Base-by-base conservation (phyloP, 2,329 filamentous ascomycete species). In the Ceratocystis alfenasii region DNA sequence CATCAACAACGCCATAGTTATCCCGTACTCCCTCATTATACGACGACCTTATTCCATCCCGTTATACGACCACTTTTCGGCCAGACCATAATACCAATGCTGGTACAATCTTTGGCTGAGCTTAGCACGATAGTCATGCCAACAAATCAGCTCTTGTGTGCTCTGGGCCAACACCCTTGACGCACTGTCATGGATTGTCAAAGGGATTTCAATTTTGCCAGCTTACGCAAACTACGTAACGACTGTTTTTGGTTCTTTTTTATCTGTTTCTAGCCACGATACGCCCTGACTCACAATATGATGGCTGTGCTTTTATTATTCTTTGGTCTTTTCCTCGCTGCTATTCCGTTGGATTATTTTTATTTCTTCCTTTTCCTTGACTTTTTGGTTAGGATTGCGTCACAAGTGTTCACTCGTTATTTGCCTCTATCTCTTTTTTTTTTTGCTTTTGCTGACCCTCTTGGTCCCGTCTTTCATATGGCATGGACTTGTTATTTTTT, bases 251-350 rank as follows among this genome's bases (percentile, higher is more conserved):
- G 30, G 20, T 22, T 46, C 45, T 10, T 50, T 20, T 57, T 57
- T 59, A 36, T 28, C 53, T 45, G 48, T 28, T 53, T 53, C 41
- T 59, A 5, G 63, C 50, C 33, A 45, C 50, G 62, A 55, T 64
- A 25, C 8, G 4, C 30, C 48, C 5, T 55, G 15, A 48, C 25
- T 17, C 10, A n/a, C 41, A 22, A 55, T 15, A 44, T 36, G 17
- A 22, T 41, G 48, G 36, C 36, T 41, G 10, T 41, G 10, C 10
- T 22, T 30, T 50, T 45, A 33, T 15, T 62, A n/a, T 63, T 63
- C 25, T 48, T 57, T 55, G 41, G n/a, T 41, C 28, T 20, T 36
- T 28, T 28, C n/a, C 53, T 55, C 5, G n/a, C 15, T 55, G 33
- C 30, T n/a, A 53, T 63, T 22, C 62, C 12, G 15, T 44, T 20